Base-by-base conservation (phyloP, 169 alveolate genomes). In the Plasmodium gonderi region DNA sequence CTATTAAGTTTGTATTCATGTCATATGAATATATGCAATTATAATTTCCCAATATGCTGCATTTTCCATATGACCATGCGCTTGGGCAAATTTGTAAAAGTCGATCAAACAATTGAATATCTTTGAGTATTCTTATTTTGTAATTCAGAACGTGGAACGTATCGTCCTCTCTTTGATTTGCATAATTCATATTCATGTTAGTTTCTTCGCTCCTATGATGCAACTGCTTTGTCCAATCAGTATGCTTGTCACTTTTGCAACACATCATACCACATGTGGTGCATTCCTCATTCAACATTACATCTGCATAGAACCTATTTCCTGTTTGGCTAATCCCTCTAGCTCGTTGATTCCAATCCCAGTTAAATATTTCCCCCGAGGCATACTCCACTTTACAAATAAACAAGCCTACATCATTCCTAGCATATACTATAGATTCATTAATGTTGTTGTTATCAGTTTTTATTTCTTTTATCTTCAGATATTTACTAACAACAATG, bases 401-500 rank as follows among this genome's bases (percentile, higher is more conserved):
- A 17, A 81, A 91, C 12, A 95, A 33, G 3, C 97, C 97, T 4
- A 87, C 31, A 42, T 79, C 90, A 80, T 93, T 96, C 45, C 97
- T 78, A 2, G 97, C 94, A 77, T 96, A 96, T 0, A 96, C 54
- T 12, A 95, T 74, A 11, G 96, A 36, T 29, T 90, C 65, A 33
- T 79, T 83, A 26, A 81, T 72, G 83, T 91, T 79, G 38, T 91
- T 95, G 4, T 65, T 91, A 68, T 92, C 96, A 2, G 91, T 8
- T 82, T 79, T 96, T 12, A 96, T 75, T 79, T 96, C 97, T 36
- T 93, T 91, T 9, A 96, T 96, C 51, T 91, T 91, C 23, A 91
- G 45, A 90, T 94, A 96, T 33, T 81, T 74, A 60, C 76, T 51
- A 40, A 83, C 45, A 6, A 51, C 7, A 83, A 31, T 72, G 29